Conservation (phyloP, 2,329 filamentous ascomycete genomes). For the Diaporthe humulicola region DNA sequence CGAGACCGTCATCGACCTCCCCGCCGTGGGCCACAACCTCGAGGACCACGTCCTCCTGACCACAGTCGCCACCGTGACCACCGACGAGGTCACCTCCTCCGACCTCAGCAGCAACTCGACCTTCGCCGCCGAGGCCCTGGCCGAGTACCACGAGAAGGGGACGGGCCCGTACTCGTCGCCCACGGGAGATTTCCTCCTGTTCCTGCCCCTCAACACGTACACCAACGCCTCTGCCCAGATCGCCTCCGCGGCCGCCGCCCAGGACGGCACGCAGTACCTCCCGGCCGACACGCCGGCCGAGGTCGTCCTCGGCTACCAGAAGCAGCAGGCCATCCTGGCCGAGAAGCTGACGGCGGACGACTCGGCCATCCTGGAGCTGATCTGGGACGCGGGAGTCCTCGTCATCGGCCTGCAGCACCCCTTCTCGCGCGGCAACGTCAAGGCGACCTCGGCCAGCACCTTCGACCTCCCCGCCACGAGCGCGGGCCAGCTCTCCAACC, state of each 20-base stretch:
- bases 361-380: constrained; percentile 45
- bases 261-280: constrained; percentile 43
- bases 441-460: constrained; percentile 60
- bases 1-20: constrained; percentile 65
- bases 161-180: constrained; percentile 49
- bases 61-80: constrained; percentile 33
- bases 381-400: constrained; percentile 39
- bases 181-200: constrained; percentile 44
- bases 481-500: constrained; percentile 57
- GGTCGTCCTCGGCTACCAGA: constrained; percentile 46
- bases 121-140: constrained; percentile 44
- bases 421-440: constrained; percentile 67
- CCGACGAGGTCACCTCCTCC: constrained; percentile 38
- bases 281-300: constrained; percentile 41
- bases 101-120: constrained; percentile 44
- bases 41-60: constrained; percentile 50
- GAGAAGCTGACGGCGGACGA: constrained; percentile 40
- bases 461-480: constrained; percentile 55
- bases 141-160: constrained; percentile 44
- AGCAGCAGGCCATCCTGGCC: constrained; percentile 45
- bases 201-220: constrained; percentile 35
- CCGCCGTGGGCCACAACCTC: constrained; percentile 69
- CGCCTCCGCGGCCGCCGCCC: constrained; percentile 40
- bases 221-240: constrained; percentile 27
- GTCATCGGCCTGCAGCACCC: constrained; percentile 50